Base-by-base conservation (phyloP, 192 early-diverging fungal genomes). In the Coemansia aciculifera region DNA sequence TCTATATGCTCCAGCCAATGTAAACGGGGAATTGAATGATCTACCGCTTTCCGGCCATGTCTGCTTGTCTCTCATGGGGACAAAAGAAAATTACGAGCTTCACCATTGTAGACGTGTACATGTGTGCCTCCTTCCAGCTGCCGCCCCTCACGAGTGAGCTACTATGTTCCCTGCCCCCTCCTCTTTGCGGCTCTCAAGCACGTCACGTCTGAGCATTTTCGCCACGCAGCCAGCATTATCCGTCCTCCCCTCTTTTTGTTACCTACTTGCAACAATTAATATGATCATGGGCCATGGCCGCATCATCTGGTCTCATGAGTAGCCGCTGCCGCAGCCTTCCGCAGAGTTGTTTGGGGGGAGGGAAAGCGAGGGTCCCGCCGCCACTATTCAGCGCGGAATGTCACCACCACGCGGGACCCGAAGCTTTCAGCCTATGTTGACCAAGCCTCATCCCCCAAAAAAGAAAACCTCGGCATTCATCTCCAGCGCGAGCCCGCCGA, bases 201-300 rank as follows among this genome's bases (percentile, higher is more conserved):
- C 59, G 59, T 60, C 59, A 38, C 59, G 59, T n/a, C 19, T 39
- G 59, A 38, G 59, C 59, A 11, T 36, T 38, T 32, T 32, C 38
- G 59, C 34, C 32, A 39, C 59, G 21, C 59, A 36, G 36, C n/a
- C 0, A 39, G 59, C 59, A 60, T 60, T 60, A 60, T 60, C 59
- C 21, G 36, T 24, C 36, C 36, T 60, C 36, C 36, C 59, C n/a
- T 38, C 11, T 60, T 60, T 36, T 24, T 51, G 48, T 3, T 59
- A 13, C 7, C 17, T 13, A 8, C 59, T 60, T 31, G 3, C 19
- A 60, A 60, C 34, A 39, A 60, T 19, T 7, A 60, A 60, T 32
- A 38, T 60, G 59, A 60, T 60, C 59, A 60, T 60, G 59, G 59
- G 59, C 59, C 59, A 38, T 60, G 59, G 36, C 59, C 36, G 59